phyloP scores from a whole-genome alignment of 2,329 filamentous ascomycete genomes.

The Hyphodiscus sp. region DNA sequence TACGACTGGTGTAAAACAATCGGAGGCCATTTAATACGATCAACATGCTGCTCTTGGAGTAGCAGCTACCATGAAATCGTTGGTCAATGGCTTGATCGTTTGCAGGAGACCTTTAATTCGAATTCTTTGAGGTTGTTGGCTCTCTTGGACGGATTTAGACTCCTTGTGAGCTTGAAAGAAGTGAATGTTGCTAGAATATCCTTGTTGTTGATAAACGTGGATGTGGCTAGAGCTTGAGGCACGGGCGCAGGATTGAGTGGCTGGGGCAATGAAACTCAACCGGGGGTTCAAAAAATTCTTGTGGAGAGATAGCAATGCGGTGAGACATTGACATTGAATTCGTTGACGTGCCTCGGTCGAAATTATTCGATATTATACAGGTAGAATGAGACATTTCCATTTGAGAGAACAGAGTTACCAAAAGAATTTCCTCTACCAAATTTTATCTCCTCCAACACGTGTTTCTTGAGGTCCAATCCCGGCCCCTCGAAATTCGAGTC shows the following conservation, averaged over 20 bases:
- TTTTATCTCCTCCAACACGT: background rate
- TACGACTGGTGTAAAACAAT: conserved; percentile 15
- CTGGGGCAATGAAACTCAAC: background rate
- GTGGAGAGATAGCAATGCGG: too few relatives aligned
- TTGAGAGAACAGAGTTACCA: too few relatives aligned
- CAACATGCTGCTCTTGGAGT: conserved; percentile 9
- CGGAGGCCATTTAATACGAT: conserved; percentile 19
- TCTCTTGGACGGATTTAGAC: background rate
- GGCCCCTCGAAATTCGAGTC: background rate
- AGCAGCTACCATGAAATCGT: conserved; percentile 11
- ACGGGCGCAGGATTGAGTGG: background rate
- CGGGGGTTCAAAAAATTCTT: too few relatives aligned
- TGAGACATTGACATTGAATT: too few relatives aligned
- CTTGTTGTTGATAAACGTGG: background rate
- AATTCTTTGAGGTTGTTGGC: background rate
- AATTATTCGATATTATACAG: too few relatives aligned
- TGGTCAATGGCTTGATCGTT: background rate
- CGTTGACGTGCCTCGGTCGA: too few relatives aligned
- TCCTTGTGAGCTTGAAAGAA: background rate
- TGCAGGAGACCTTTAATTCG: background rate
- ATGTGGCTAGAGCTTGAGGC: background rate
- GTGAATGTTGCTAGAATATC: background rate
- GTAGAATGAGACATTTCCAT: too few relatives aligned
- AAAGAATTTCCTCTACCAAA: too few relatives aligned
- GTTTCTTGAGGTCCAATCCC: background rate